phyloP scores from a whole-genome alignment of 495 filamentous ascomycete species.

The Hypomontagnella submonticulosa region DNA sequence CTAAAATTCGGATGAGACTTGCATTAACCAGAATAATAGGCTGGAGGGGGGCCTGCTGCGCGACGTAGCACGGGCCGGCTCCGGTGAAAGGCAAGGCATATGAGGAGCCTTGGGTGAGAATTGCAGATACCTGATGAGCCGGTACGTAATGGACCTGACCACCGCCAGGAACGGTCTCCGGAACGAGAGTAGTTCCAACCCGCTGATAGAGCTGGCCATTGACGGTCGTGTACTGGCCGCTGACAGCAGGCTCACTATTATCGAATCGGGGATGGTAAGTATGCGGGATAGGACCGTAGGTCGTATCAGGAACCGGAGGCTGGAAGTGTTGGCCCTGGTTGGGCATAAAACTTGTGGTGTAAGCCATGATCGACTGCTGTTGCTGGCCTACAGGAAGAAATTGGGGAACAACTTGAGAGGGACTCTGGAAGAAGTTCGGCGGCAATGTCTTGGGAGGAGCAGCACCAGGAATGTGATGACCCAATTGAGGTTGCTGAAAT shows the following conservation, averaged over 20 bases:
- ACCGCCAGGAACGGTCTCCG: conserved; percentile 13
- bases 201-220: conserved; percentile 16
- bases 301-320: conserved; percentile 60
- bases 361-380: conserved; percentile 20
- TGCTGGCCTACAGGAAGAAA: conserved; percentile 12
- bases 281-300: conserved; percentile 55
- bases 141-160: conserved; percentile 37
- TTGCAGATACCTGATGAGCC: conserved; percentile 34
- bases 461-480: conserved; percentile 23
- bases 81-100: not conserved
- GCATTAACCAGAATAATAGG: conserved; percentile 33
- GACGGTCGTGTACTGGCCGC: conserved; percentile 28
- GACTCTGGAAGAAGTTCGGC: conserved; percentile 25
- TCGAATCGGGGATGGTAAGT: conserved; percentile 60
- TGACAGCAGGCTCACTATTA: not conserved
- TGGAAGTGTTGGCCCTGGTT: conserved; percentile 55
- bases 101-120: conserved; percentile 20
- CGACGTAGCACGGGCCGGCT: conserved; percentile 14
- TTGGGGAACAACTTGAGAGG: conserved; percentile 10
- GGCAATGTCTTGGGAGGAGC: conserved; percentile 15
- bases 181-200: conserved; percentile 4
- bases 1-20: conserved; percentile 36
- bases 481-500: conserved; percentile 19
- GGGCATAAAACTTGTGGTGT: conserved; percentile 34
- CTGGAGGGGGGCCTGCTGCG: conserved; percentile 20